Percentiles rank a stretch among this genome's conserved stretches.
These are phyloP conservation scores for Lotmaria passim DNA, from an alignment of 208 protist genomes.

Conservation along the genomic window DNA sequence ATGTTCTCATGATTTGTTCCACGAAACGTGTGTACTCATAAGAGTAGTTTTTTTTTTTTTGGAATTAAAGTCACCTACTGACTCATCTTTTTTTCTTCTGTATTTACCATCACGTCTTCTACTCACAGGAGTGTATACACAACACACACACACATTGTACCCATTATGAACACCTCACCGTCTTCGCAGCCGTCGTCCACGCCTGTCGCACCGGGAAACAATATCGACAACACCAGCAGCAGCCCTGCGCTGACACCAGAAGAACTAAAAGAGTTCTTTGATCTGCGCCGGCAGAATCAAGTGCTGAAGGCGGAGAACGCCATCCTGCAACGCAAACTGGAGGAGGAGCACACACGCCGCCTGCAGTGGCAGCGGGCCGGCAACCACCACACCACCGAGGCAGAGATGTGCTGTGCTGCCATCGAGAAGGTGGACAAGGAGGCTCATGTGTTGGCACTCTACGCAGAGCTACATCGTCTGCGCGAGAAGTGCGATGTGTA, in stretches of 20 bases:
- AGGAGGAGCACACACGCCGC: constrained; percentile 38
- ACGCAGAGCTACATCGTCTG: constrained; percentile 67
- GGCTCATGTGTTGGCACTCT: constrained; percentile 46
- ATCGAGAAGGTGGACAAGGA: constrained; percentile 40
- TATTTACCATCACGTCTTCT: too few species aligned
- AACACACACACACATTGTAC: neutral
- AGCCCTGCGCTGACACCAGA: constrained; percentile 29
- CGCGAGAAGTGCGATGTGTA: constrained; percentile 67
- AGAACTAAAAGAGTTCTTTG: constrained; percentile 27
- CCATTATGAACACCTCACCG: neutral
- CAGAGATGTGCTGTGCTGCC: constrained; percentile 27
- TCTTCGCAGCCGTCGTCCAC: neutral
- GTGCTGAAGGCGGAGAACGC: constrained; percentile 57
- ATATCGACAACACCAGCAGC: constrained; percentile 12
- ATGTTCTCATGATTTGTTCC: too few species aligned
- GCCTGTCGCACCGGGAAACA: too few species aligned
- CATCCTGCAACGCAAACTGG: constrained; percentile 42
- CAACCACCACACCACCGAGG: constrained; percentile 40
- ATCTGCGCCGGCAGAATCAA: constrained; percentile 46
- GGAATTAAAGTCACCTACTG: too few species aligned
- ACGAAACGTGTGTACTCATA: too few species aligned
- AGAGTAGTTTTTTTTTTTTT: too few species aligned
- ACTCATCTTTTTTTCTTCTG: too few species aligned
- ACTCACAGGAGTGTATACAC: too few species aligned
- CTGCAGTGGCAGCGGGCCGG: constrained; percentile 36